Conservation (phyloP, 108 stramenopile species). For the Cyclostephanos invisitatus region DNA sequence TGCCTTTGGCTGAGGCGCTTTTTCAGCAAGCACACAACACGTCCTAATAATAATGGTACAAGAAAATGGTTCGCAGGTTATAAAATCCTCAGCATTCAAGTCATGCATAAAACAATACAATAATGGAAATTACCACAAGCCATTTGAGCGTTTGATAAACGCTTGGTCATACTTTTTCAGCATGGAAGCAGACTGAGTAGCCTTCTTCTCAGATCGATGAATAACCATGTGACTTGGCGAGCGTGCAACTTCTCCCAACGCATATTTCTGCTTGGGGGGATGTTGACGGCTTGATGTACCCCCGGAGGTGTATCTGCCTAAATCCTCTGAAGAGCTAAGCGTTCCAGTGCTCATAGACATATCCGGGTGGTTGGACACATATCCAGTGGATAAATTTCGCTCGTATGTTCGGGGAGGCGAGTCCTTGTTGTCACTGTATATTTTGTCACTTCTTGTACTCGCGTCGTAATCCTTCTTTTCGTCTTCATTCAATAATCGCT, state of each 20-base stretch:
- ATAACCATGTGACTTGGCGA: constrained; percentile 26
- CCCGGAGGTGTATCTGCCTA: neutral
- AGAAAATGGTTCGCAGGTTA: neutral
- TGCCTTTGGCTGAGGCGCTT: constrained; percentile 11
- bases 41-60: neutral
- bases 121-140: constrained; percentile 5
- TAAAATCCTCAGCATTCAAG: neutral
- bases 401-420: neutral
- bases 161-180: constrained; percentile 19
- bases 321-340: neutral
- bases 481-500: constrained; percentile 5
- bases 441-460: neutral
- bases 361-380: neutral
- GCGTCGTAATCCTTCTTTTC: neutral
- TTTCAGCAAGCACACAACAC: constrained; percentile 10
- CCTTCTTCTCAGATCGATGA: constrained; percentile 10
- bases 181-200: constrained; percentile 15
- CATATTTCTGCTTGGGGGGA: constrained; percentile 12
- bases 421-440: neutral
- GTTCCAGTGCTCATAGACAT: neutral
- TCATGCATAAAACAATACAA: neutral
- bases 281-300: neutral
- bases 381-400: neutral
- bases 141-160: constrained; percentile 23
- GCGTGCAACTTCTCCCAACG: constrained; percentile 26